Conservation (phyloP, 257 asterid species). For the Ilex aquifolium region DNA sequence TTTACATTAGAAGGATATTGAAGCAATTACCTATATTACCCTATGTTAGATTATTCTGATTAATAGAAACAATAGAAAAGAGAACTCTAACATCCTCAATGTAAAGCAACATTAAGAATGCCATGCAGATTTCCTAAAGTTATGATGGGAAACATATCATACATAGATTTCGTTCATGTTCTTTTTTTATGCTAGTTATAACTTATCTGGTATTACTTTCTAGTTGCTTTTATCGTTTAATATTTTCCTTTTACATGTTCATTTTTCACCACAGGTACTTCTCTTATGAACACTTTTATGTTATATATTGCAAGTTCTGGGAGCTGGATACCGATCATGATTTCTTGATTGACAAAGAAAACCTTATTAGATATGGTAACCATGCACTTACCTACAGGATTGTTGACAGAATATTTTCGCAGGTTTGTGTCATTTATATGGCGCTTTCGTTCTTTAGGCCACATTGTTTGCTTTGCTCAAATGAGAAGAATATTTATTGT, state of each 20-base stretch:
- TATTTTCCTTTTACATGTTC: slow-evolving; percentile 14
- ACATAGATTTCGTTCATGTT: too few species aligned
- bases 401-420: slow-evolving; percentile 98
- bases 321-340: slow-evolving; percentile 99
- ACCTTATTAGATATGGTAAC: slow-evolving; percentile 96
- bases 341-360: slow-evolving; percentile 94
- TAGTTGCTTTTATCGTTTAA: slow-evolving; percentile 1
- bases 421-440: slow-evolving; percentile 52
- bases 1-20: too few species aligned
- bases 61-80: too few species aligned
- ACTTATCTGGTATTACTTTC: background rate
- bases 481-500: background rate
- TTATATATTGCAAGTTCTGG: slow-evolving; percentile 99
- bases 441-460: slow-evolving; percentile 13
- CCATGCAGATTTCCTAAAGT: too few species aligned
- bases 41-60: too few species aligned
- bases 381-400: slow-evolving; percentile 99
- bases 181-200: slow-evolving; percentile 6
- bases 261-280: slow-evolving; percentile 66
- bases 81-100: too few species aligned
- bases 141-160: too few species aligned
- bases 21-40: too few species aligned
- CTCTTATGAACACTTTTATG: slow-evolving; percentile 98
- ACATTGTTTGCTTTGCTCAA: slow-evolving; percentile 19
- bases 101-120: too few species aligned